Base-by-base conservation (phyloP, 768 basidiomycete species). In the Calocybe indica region DNA sequence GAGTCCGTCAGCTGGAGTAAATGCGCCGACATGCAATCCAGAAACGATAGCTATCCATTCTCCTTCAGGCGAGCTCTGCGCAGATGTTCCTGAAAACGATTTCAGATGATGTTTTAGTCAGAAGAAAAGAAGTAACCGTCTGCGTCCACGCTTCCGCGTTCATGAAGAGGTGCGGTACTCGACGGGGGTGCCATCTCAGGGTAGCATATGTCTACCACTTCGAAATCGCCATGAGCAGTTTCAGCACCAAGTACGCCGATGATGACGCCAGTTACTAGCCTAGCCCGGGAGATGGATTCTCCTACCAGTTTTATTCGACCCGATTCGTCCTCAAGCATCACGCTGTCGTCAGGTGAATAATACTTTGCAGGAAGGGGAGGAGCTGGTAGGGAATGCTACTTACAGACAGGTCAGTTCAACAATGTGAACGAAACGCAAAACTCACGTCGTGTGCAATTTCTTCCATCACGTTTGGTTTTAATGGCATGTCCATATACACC, bases 401-500 rank as follows among this genome's bases (percentile, higher is more conserved):
- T 42, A 8, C 43, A 39, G 2, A 34, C 3, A 15, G 22, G 11
- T 37, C 53, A 51, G 14, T 35, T 31, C 44, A 40, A 37, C 45
- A 51, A 43, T 40, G 31, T 49, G 36, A 39, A 30, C 40, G 31
- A 22, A 36, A 46, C 41, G 30, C 11, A 14, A 33, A 14, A 73
- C 90, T 55, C 59, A 97, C 96, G 57, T 99, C 93, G 62, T 89
- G 78, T 15, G 85, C 92, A 54, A 98, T 79, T 53, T 99, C 96
- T 57, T 92, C 88, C 52, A 99, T 76, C n/a, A 99, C 89, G 59
- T 97, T 98, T 0, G 95, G 95, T 60, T 99, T 99, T 44, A 98
- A 73, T 7, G 93, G 91, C 96, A 99, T 99, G 51, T 99, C 93
- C 83, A 98, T 86, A 64, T 97, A 99, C 5, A 97, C 84, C 0